Evolutionary conservation across 164 flowering plant species (phyloP), one percentile per base, ranked within the genome.

Genomic region (Amborella trichopoda): DNA sequence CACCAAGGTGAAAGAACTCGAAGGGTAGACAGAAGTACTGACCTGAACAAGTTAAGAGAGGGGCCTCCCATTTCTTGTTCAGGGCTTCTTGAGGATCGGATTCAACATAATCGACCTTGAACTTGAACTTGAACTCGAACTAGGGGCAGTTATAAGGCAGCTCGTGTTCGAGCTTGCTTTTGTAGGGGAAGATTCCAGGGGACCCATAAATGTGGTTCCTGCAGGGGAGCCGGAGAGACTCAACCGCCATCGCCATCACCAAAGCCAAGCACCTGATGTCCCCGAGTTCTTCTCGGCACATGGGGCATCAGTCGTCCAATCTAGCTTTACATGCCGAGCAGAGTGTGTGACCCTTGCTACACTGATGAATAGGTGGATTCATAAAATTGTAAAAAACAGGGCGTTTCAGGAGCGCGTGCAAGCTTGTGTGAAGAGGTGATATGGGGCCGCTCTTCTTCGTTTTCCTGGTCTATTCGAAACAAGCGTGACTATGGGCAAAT

Each of bases 221-320:
- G 66, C 78, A 76, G 10, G 78, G 82, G 28, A 73, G 58, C 28
- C 73, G 74, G 26, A 73, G 72, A 6, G 81, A 76, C 52, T 73
- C 78, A 0, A 78, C 78, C 6, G 73, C 74, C 53, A 66, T 70
- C 52, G n/a, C n/a, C n/a, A n/a, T 2, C 37, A 73, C 81, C 61
- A 76, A 58, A 13, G 76, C 97, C 80, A 62, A 84, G 48, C 81
- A 76, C 41, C 81, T 70, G 40, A 76, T 76, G 37, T 76, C 78
- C 3, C 82, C 82, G 34, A 76, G 78, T 52, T 76, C 82, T 47
- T 76, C 73, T 58, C 76, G 54, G 52, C 82, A 73, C 13, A 78
- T 76, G 12, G 82, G 78, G 49, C 82, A 76, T 13, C 78, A 56
- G 23, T 76, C 71, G 33, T 76, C 76, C 51, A 73, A 74, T 48